These are phyloP conservation scores for Dictyostelium intermedium DNA, from an alignment of 78 protist species.

Conservation along the genomic window DNA sequence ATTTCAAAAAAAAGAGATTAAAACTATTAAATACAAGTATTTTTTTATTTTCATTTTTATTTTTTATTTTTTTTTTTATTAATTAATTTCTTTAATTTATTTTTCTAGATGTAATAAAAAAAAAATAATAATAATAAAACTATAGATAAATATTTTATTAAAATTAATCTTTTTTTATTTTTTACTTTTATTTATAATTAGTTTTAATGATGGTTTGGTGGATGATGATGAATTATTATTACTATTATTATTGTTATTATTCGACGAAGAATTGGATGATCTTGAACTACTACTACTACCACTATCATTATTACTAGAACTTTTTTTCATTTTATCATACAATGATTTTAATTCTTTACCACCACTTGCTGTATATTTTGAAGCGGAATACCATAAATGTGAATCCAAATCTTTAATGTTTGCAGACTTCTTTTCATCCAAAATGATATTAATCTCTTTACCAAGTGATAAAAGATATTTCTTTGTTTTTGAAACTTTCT, in stretches of 20 bases:
- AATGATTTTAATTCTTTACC: constrained; percentile 47
- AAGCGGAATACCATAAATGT: constrained; percentile 53
- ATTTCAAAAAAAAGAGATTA: too few relatives aligned
- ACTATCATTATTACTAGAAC: neutral
- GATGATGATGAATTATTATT: neutral
- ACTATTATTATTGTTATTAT: too few relatives aligned
- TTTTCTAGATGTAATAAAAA: too few relatives aligned
- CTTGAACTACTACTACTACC: neutral
- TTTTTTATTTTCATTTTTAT: too few relatives aligned
- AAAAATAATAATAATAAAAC: neutral
- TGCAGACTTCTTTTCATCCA: constrained; percentile 10
- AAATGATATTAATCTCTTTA: constrained; percentile 16
- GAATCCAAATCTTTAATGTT: neutral
- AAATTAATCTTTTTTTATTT: neutral
- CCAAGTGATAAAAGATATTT: constrained; percentile 48
- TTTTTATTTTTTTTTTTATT: neutral
- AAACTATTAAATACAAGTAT: too few relatives aligned
- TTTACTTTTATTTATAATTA: constrained; percentile 5
- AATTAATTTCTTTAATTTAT: neutral
- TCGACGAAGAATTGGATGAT: neutral
- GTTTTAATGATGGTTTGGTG: neutral
- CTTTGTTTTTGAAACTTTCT: constrained; percentile 40
- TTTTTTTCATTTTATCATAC: constrained; percentile 52
- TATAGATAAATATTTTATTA: neutral
- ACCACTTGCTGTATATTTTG: constrained; percentile 56